Evolutionary conservation across 202 grass and related monocot species (phyloP).

Genomic region (Panicum virgatum): DNA sequence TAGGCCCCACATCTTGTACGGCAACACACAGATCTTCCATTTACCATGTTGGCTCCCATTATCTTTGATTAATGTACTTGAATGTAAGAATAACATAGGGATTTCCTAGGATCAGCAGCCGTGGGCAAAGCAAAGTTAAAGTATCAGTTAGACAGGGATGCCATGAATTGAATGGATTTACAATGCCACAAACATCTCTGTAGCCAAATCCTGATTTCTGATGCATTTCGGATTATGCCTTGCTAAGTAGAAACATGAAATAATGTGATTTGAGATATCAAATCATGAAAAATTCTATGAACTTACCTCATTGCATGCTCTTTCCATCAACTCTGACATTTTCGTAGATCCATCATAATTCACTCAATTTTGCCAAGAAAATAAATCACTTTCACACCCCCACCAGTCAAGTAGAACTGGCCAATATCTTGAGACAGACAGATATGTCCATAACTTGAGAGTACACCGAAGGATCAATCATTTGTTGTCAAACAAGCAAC

Average conservation of each 20-base stretch:
- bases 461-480: slow-evolving; percentile 43
- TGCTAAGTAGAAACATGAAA: neutral
- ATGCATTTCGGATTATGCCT: neutral
- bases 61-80: neutral
- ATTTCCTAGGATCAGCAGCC: neutral
- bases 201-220: neutral
- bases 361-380: slow-evolving; percentile 8
- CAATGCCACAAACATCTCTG: neutral
- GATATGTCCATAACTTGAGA: slow-evolving; percentile 38
- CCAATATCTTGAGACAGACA: slow-evolving; percentile 41
- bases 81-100: neutral
- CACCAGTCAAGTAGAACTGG: slow-evolving; percentile 14
- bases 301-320: slow-evolving; percentile 12
- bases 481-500: slow-evolving; percentile 38
- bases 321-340: neutral
- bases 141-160: slow-evolving; percentile 26
- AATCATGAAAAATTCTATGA: neutral
- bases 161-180: slow-evolving; percentile 18
- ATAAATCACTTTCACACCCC: neutral
- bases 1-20: neutral
- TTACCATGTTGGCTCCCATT: neutral
- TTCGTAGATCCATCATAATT: slow-evolving; percentile 13
- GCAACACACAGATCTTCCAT: neutral
- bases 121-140: neutral
- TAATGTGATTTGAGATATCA: neutral